A percentile compares a stretch with the other conserved stretches of the same genome.
Evolutionary conservation across 371 early-diverging fungal genomes (phyloP).

Genomic region (Phascolomyces articulosus): DNA sequence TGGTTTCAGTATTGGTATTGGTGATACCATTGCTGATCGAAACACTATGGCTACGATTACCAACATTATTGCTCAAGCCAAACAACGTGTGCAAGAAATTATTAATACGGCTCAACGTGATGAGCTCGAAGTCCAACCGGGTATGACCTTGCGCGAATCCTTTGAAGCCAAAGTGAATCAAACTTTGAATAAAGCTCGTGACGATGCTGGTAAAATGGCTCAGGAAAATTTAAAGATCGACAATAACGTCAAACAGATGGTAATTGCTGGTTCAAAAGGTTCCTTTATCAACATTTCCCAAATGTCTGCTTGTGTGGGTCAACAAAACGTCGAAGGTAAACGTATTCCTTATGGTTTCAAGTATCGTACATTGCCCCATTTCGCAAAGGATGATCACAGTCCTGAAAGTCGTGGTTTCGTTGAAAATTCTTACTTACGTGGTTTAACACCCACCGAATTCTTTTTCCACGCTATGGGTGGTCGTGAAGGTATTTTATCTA

Average conservation of each 20-base stretch:
- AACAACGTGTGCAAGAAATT: conserved; percentile 83
- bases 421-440: conserved; percentile 97
- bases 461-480: conserved; percentile 99
- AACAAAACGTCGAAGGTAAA: conserved; percentile 99
- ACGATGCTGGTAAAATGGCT: conserved; percentile 93
- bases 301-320: conserved; percentile 99
- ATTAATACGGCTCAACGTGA: conserved; percentile 89
- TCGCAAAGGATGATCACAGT: conserved; percentile 97
- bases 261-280: conserved; percentile 98
- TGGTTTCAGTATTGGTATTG: conserved; percentile 99
- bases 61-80: conserved; percentile 85
- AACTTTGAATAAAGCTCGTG: conserved; percentile 96
- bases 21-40: conserved; percentile 97
- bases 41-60: conserved; percentile 88
- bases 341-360: conserved; percentile 99
- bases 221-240: conserved; percentile 87
- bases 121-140: conserved; percentile 91
- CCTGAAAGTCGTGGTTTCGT: conserved; percentile 99
- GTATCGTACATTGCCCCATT: conserved; percentile 98
- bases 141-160: conserved; percentile 97
- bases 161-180: conserved; percentile 95
- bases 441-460: conserved; percentile 98
- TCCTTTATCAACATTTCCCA: conserved; percentile 99
- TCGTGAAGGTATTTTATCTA: conserved; percentile 79
- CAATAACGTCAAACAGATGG: conserved; percentile 99